phyloP scores from a whole-genome alignment of 139 green algal genomes.

The Coccomyxa sp. region DNA sequence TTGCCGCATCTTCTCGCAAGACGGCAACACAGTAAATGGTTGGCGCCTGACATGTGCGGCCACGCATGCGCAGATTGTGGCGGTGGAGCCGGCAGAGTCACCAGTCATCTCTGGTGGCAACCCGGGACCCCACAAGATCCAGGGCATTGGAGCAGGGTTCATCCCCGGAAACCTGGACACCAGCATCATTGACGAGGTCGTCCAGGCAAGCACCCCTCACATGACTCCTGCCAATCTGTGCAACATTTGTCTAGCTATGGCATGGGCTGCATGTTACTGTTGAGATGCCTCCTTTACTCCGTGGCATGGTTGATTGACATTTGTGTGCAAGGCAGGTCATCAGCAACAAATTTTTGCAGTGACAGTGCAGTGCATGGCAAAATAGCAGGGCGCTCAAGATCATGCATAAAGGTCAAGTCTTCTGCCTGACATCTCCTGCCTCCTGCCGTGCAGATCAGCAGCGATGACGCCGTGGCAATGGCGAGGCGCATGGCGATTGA shows the following conservation, averaged over 20 bases:
- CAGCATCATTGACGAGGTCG: constrained; percentile 77
- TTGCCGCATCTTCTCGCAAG: not conserved
- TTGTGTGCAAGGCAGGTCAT: not conserved
- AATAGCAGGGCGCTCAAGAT: no score
- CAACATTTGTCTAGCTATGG: not conserved
- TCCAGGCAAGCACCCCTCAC: constrained; percentile 51
- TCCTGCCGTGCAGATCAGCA: constrained; percentile 35
- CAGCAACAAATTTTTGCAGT: not conserved
- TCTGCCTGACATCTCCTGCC: no score
- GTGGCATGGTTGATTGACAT: not conserved
- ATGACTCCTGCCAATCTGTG: not conserved
- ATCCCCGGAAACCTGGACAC: constrained; percentile 86
- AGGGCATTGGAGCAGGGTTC: constrained; percentile 97
- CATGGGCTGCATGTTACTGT: not conserved
- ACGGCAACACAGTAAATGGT: not conserved
- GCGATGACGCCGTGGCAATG: constrained; percentile 84
- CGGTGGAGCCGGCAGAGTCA: constrained; percentile 48
- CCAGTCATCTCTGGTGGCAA: constrained; percentile 37
- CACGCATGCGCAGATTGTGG: constrained; percentile 24
- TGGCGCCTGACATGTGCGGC: not conserved
- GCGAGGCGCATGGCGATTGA: constrained; percentile 76
- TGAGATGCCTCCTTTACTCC: not conserved
- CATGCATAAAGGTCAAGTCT: no score
- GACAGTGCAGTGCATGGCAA: not conserved
- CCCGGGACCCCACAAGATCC: constrained; percentile 76